Evolutionary conservation across 371 early-diverging fungal species (phyloP), one percentile per base, ranked within the genome.

Genomic region (Lichtheimia ornata): DNA sequence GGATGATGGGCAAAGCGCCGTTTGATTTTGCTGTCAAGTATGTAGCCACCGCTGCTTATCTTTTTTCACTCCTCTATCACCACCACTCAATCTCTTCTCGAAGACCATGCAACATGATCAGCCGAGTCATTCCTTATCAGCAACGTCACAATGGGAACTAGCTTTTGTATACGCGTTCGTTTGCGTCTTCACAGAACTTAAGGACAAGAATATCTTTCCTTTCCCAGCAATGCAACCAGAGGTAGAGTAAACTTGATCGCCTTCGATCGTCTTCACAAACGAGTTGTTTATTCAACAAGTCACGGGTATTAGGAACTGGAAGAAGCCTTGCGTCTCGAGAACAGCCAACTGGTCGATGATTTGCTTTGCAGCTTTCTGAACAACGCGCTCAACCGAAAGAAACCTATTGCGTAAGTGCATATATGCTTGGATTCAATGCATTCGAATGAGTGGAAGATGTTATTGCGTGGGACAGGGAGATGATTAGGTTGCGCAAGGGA

Each of bases 111-210:
- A 35, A 35, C 35, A 35, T 35, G 35, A 35, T 9, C 35, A 35
- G 35, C 35, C 35, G 11, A 35, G 35, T 35, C 11, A 6, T 35
- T 35, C 47, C n/a, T 47, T 60, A 5, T 61, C 67, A 12, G 27
- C 72, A 15, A 44, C 56, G 17, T 56, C 59, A 20, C 69, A 77
- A 43, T 76, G 76, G 71, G 66, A 76, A 28, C 59, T 79, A 25
- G 76, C 79, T 4, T 76, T 72, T 47, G 62, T 79, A 15, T 74
- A 76, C 63, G 76, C 74, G 27, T 79, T 76, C 53, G 41, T 57
- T 18, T 30, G 49, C 14, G 63, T 65, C 5, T 79, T 79, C 41
- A 62, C 61, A 30, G 44, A 53, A 2, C 57, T 67, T 35, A 50
- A 56, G 5, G 57, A 53, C n/a, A 68, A 65, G 3, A 28, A 28